Conservation (phyloP, 2,329 filamentous ascomycete genomes). For the Coniochaeta sp. region DNA sequence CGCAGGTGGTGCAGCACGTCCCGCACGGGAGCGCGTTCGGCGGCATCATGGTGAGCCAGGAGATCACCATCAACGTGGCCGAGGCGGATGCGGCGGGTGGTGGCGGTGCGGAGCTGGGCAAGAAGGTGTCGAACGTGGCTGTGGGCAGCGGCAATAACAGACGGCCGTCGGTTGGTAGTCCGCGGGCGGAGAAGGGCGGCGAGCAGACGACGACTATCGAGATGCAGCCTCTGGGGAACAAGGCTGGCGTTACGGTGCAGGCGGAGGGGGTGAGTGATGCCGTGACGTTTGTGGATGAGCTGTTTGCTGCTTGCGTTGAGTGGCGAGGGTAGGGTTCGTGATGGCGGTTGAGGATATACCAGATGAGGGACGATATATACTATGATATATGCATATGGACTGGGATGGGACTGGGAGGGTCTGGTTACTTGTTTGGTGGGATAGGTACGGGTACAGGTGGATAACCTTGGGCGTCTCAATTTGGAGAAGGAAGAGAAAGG, state of each 20-base stretch:
- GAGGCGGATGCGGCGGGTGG: constrained; percentile 17
- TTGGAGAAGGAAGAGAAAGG: background rate
- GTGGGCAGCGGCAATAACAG: background rate
- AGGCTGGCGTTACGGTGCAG: constrained; percentile 22
- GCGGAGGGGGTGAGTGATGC: constrained; percentile 26
- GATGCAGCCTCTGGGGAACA: constrained; percentile 10
- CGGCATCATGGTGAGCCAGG: constrained; percentile 56
- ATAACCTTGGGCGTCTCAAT: background rate
- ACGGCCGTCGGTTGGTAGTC: background rate
- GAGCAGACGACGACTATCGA: background rate
- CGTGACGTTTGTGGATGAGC: constrained; percentile 37
- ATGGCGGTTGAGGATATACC: background rate
- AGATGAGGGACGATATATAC: background rate
- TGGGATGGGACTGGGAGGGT: too few species aligned
- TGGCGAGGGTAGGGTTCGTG: background rate
- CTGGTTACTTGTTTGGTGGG: background rate
- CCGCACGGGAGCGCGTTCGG: constrained; percentile 30
- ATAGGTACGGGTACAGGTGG: background rate
- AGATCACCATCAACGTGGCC: constrained; percentile 48
- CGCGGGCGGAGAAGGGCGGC: background rate
- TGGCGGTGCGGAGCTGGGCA: constrained; percentile 11
- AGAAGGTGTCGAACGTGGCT: constrained; percentile 15
- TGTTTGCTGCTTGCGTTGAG: constrained; percentile 24
- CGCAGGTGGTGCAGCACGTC: constrained; percentile 10
- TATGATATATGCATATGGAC: background rate